Base-by-base conservation (phyloP, 2,329 filamentous ascomycete genomes). In the Penicillium sp. region DNA sequence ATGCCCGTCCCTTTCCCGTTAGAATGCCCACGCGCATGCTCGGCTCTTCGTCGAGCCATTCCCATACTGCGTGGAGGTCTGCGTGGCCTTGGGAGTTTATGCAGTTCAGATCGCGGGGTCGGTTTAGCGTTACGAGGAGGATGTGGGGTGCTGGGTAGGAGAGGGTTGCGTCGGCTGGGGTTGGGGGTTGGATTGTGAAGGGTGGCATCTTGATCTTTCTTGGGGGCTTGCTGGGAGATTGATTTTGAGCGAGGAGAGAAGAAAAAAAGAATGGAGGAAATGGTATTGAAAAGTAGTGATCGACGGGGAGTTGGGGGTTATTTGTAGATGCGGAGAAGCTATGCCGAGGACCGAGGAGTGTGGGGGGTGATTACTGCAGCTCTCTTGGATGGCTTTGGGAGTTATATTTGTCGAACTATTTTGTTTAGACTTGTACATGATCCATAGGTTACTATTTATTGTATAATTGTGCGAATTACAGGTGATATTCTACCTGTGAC, bases 121-220 rank as follows among this genome's bases (percentile, higher is more conserved):
- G 68, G 53, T 70, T 71, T 52, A 75, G 67, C 40, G 74, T 72
- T 51, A 78, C 69, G 49, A 78, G 67, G 52, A 77, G 63, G 64
- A 76, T 62, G 56, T 70, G 64, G 35, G 69, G 62, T 52, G 67
- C 56, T 57, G 76, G 76, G 65, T 73, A 72, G 44, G 63, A 59
- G 53, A 74, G 62, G 42, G 59, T 55, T 45, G 62, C 61, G 54
- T 64, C 55, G 53, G 66, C 54, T 2, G 63, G 61, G 29, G 53
- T 50, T 35, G 70, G 66, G 12, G 64, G 67, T 37, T 61, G 57
- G 43, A 49, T 64, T 43, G 50, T 53, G 53, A 69, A 68, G 2
- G 44, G 38, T 17, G 61, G 12, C 60, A 65, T 64, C 50, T 53
- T 52, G 44, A 21, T 24, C 15, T 10, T 2, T 42, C 39, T 10